A percentile compares a stretch with the other conserved stretches of the same genome.
phyloP scores from a whole-genome alignment of 2,329 filamentous ascomycete genomes.

The Neophaeococcomyces mojaviensis region DNA sequence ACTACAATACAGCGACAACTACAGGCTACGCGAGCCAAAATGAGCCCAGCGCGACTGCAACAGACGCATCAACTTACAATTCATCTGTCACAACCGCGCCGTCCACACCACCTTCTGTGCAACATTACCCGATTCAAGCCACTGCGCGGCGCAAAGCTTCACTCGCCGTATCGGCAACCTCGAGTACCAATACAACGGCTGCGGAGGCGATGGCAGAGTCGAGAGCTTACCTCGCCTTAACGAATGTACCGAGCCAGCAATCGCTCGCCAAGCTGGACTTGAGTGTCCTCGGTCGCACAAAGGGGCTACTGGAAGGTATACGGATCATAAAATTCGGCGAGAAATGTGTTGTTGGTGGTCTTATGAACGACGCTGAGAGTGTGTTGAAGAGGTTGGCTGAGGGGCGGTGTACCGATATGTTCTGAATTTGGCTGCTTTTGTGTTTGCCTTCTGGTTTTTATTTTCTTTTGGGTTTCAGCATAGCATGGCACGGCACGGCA shows the following conservation, averaged over 20 bases:
- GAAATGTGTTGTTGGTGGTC: constrained; percentile 24
- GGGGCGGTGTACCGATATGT: constrained; percentile 16
- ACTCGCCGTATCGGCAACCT: too few relatives aligned
- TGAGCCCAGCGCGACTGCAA: too few relatives aligned
- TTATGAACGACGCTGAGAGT: constrained; percentile 30
- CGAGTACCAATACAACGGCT: background rate
- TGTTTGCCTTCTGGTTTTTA: background rate
- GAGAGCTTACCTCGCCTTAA: constrained; percentile 9
- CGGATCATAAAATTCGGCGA: constrained; percentile 23
- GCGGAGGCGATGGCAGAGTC: background rate
- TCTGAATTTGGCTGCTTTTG: constrained; percentile 1
- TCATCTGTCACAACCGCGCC: constrained; percentile 1
- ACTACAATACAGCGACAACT: too few relatives aligned
- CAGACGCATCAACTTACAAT: background rate
- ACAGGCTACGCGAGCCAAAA: too few relatives aligned
- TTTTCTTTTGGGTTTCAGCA: background rate
- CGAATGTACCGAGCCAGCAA: constrained; percentile 11
- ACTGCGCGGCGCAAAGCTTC: too few relatives aligned
- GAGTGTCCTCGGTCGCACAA: constrained; percentile 21
- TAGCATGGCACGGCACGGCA: background rate
- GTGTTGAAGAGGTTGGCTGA: constrained; percentile 28
- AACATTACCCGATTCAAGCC: too few relatives aligned
- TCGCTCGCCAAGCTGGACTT: constrained; percentile 14
- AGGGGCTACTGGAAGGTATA: constrained; percentile 27
- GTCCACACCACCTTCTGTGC: background rate